A percentile compares a stretch with the other conserved stretches of the same genome.
Evolutionary conservation across 805 yeast species (phyloP).

Genomic region (Saccharomycopsis malanga): DNA sequence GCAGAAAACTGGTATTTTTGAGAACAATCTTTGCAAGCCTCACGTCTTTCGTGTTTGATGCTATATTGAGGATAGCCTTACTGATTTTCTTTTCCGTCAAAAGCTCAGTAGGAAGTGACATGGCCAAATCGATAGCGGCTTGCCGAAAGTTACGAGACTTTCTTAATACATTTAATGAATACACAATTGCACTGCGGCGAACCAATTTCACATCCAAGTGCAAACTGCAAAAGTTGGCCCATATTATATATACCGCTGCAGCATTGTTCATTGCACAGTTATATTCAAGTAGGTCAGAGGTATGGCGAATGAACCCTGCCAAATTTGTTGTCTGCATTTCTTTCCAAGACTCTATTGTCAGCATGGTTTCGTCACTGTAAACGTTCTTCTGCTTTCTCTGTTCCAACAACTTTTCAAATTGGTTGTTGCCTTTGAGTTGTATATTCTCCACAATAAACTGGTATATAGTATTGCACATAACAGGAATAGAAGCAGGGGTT

Average conservation of each 20-base stretch:
- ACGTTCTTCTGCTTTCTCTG: too few species aligned
- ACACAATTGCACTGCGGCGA: not conserved
- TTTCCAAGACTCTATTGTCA: too few species aligned
- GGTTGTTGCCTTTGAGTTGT: too few species aligned
- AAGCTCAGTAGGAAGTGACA: constrained; percentile 1
- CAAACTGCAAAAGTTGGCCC: constrained; percentile 1
- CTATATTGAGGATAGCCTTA: constrained; percentile 1
- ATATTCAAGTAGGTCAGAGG: constrained; percentile 1
- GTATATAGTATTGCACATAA: constrained; percentile 5
- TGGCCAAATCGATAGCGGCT: constrained; percentile 9
- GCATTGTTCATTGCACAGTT: constrained; percentile 9
- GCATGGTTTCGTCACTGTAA: too few species aligned
- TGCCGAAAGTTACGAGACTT: constrained; percentile 2
- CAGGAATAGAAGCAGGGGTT: constrained; percentile 1
- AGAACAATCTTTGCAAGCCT: constrained; percentile 6
- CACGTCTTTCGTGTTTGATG: constrained; percentile 8
- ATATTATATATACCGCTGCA: constrained; percentile 11
- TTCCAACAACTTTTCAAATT: too few species aligned
- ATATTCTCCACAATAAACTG: constrained; percentile 2
- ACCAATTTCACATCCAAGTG: constrained; percentile 5
- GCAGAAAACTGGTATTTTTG: not conserved
- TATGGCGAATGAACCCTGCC: not conserved
- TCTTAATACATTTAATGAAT: constrained; percentile 3
- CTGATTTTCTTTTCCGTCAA: constrained; percentile 3
- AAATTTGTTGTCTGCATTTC: too few species aligned